Evolutionary conservation across 495 filamentous ascomycete species (phyloP).

Genomic region (Platismatia glauca): DNA sequence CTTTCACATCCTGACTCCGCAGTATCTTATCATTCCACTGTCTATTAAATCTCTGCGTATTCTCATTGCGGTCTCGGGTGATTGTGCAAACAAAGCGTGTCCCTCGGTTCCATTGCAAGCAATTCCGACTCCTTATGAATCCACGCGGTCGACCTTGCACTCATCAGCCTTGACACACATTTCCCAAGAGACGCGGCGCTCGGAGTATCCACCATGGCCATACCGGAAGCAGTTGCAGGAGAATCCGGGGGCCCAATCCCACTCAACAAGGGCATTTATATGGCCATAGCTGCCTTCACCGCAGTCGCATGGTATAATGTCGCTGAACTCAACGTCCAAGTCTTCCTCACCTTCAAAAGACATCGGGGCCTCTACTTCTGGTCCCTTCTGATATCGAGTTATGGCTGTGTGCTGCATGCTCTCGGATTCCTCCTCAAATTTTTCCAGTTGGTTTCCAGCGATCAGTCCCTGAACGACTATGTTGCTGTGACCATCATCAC

Average conservation of each 20-base stretch:
- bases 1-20: neutral
- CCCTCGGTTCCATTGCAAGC: neutral
- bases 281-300: conserved; percentile 39
- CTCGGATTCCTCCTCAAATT: conserved; percentile 46
- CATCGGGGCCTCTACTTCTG: conserved; percentile 48
- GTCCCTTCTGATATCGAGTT: conserved; percentile 37
- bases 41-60: neutral
- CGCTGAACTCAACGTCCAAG: conserved; percentile 40
- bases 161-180: neutral
- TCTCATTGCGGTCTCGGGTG: neutral
- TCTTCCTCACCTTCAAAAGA: conserved; percentile 43
- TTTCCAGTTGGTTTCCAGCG: conserved; percentile 27
- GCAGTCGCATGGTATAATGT: conserved; percentile 44
- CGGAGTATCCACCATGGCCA: conserved; percentile 22
- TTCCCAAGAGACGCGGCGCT: neutral
- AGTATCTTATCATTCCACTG: neutral
- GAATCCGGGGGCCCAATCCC: conserved; percentile 15
- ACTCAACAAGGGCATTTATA: conserved; percentile 18
- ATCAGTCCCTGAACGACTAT: conserved; percentile 21
- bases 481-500: conserved; percentile 39
- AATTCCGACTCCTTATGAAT: conserved; percentile 1
- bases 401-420: conserved; percentile 40
- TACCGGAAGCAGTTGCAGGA: conserved; percentile 7
- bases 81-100: neutral
- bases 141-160: neutral